Evolutionary conservation across 768 basidiomycete genomes (phyloP).

Genomic region (Harrya chromipes): DNA sequence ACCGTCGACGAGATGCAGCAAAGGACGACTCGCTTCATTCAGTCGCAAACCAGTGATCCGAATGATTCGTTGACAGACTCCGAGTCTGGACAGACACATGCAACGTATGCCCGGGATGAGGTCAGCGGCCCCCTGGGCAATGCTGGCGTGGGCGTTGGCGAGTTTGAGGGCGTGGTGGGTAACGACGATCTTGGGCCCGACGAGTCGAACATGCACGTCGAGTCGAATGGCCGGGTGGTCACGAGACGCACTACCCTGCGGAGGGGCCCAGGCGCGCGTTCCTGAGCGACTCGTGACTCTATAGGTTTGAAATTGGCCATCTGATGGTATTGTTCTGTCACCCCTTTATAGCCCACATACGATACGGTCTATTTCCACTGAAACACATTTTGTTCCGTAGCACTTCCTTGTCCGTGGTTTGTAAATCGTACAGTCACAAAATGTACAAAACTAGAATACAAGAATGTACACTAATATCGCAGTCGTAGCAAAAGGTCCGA

Average conservation of each 20-base stretch:
- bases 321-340: neutral
- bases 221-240: conserved; percentile 24
- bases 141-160: conserved; percentile 29
- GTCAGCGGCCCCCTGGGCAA: conserved; percentile 26
- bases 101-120: conserved; percentile 27
- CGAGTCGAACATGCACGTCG: conserved; percentile 10
- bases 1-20: conserved; percentile 19
- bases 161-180: conserved; percentile 30
- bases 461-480: neutral
- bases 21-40: conserved; percentile 21
- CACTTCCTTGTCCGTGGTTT: neutral
- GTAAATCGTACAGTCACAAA: neutral
- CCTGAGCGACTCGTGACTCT: neutral
- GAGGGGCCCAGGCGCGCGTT: neutral
- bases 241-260: conserved; percentile 8
- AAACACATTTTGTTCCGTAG: neutral
- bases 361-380: neutral
- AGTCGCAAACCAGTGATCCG: neutral
- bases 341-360: neutral
- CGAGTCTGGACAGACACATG: conserved; percentile 23
- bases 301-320: conserved; percentile 12
- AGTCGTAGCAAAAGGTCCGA: neutral
- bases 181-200: conserved; percentile 30
- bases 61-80: neutral
- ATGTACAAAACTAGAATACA: conserved; percentile 6